These are phyloP conservation scores for Lipomyces chichibuensis DNA, from an alignment of 805 yeast genomes.

Conservation along the genomic window DNA sequence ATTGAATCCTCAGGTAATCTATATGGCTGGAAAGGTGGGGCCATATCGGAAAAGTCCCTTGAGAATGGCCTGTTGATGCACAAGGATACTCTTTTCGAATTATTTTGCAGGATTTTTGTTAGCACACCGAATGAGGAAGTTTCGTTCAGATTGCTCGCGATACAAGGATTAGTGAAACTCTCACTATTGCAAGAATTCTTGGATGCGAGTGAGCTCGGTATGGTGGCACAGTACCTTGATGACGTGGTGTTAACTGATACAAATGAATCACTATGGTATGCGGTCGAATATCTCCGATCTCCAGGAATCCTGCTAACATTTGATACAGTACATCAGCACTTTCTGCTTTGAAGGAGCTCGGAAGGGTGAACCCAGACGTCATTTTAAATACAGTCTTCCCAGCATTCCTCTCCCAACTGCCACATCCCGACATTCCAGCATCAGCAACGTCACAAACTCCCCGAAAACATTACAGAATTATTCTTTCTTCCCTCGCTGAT, in stretches of 20 bases:
- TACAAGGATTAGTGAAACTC: constrained; percentile 64
- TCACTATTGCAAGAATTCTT: constrained; percentile 56
- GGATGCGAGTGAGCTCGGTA: constrained; percentile 56
- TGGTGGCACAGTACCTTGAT: constrained; percentile 64
- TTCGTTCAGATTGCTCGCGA: constrained; percentile 66
- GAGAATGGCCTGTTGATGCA: constrained; percentile 50
- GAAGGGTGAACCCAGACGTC: constrained; percentile 46
- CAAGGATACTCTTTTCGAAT: constrained; percentile 69
- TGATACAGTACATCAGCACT: constrained; percentile 40
- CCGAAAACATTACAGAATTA: constrained; percentile 40
- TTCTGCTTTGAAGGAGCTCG: constrained; percentile 56
- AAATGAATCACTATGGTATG: constrained; percentile 56
- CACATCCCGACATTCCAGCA: constrained; percentile 46
- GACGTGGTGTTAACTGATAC: constrained; percentile 60
- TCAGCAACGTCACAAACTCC: constrained; percentile 25
- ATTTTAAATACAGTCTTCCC: constrained; percentile 60
- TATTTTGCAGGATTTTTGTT: constrained; percentile 69
- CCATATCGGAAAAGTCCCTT: constrained; percentile 12
- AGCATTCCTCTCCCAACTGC: constrained; percentile 54
- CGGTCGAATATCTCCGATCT: constrained; percentile 38
- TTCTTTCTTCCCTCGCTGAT: constrained; percentile 43
- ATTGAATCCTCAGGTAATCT: constrained; percentile 55
- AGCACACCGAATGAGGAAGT: constrained; percentile 69
- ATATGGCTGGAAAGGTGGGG: constrained; percentile 43
- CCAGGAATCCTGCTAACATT: not conserved